These are phyloP conservation scores for Orychophragmus violaceus DNA, from an alignment of 345 rosid species.

Conservation along the genomic window DNA sequence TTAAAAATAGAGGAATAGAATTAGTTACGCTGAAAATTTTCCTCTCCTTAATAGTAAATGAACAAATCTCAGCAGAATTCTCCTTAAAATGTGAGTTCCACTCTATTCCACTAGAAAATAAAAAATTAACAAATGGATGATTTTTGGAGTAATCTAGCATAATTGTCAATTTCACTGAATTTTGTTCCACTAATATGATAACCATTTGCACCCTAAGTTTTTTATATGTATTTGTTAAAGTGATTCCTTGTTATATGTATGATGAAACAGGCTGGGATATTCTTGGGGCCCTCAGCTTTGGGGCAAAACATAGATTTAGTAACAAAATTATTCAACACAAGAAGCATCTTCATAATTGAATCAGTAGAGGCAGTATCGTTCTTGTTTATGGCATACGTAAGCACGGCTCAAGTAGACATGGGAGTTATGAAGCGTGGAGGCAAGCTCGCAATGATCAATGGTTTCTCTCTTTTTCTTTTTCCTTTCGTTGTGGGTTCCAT, in stretches of 20 bases:
- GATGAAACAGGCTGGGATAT: conserved; percentile 35
- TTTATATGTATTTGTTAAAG: neutral
- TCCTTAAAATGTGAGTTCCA: no score
- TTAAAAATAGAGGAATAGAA: no score
- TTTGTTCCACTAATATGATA: no score
- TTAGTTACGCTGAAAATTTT: no score
- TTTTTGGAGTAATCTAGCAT: no score
- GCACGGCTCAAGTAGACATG: conserved; percentile 28
- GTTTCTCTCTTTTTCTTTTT: conserved; percentile 20
- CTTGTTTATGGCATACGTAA: conserved; percentile 27
- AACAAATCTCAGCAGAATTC: no score
- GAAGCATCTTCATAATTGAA: conserved; percentile 14
- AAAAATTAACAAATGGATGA: no score
- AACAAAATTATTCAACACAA: conserved; percentile 5
- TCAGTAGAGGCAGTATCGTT: conserved; percentile 22
- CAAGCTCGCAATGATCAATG: conserved; percentile 26
- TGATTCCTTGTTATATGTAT: neutral
- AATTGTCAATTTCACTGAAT: no score
- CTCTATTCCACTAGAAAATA: no score
- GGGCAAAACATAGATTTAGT: conserved; percentile 1
- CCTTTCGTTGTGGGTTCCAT: conserved; percentile 4
- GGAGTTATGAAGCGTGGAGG: conserved; percentile 30
- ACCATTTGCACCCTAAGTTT: no score
- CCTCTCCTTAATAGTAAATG: no score
- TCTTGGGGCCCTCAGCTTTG: conserved; percentile 32